Evolutionary conservation across 768 basidiomycete genomes (phyloP).

Genomic region (Dendrothele bispora): DNA sequence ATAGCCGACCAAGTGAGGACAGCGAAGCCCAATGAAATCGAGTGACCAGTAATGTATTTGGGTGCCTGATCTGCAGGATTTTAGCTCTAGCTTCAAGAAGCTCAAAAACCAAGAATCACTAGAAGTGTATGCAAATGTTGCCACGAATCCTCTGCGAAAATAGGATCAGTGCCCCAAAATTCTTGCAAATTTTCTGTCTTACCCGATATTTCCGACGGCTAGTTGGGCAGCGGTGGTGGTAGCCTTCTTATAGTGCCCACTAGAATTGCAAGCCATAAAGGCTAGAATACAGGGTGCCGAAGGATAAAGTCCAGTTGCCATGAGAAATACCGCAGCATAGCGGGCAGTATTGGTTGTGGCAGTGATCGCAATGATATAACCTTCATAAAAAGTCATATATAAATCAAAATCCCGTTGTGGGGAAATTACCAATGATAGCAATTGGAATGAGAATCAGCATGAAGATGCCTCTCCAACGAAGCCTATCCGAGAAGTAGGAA

Average conservation of each 20-base stretch:
- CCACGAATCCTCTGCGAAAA: constrained; percentile 51
- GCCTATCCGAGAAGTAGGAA: constrained; percentile 47
- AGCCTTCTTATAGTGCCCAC: constrained; percentile 64
- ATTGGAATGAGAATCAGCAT: constrained; percentile 57
- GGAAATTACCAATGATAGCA: constrained; percentile 46
- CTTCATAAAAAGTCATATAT: no score
- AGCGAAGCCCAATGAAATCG: constrained; percentile 56
- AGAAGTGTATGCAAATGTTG: constrained; percentile 60
- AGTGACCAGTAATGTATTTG: constrained; percentile 58
- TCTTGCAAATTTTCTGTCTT: constrained; percentile 8
- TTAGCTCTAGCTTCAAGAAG: not conserved
- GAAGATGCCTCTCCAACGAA: constrained; percentile 59
- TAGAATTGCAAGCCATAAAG: constrained; percentile 48
- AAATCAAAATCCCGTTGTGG: no score
- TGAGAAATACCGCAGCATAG: constrained; percentile 53
- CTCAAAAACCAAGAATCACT: constrained; percentile 27
- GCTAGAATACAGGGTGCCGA: no score
- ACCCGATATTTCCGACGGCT: constrained; percentile 56
- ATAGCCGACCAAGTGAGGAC: constrained; percentile 55
- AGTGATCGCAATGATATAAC: constrained; percentile 53
- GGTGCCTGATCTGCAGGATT: constrained; percentile 51
- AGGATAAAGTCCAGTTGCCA: no score
- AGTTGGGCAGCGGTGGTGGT: constrained; percentile 56
- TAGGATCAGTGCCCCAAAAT: not conserved
- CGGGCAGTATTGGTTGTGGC: constrained; percentile 45